Evolutionary conservation across 495 filamentous ascomycete species (phyloP).

Genomic region (Xylaria bambusicola): DNA sequence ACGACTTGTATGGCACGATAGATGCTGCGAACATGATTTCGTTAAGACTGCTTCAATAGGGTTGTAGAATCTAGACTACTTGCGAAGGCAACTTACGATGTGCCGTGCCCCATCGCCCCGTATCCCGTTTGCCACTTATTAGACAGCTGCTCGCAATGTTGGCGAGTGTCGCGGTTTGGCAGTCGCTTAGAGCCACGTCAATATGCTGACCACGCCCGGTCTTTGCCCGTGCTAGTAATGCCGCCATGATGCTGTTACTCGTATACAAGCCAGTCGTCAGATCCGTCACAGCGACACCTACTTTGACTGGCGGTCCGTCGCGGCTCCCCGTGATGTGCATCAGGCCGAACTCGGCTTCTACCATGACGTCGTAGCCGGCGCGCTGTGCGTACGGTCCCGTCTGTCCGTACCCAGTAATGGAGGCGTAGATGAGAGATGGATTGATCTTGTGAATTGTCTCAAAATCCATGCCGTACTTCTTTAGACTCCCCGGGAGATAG

Average conservation of each 20-base stretch:
- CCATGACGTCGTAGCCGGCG: conserved; percentile 98
- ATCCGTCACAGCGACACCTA: conserved; percentile 95
- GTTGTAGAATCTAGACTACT: background rate
- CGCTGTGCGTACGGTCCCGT: conserved; percentile 87
- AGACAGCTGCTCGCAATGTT: conserved; percentile 93
- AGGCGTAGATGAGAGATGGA: conserved; percentile 69
- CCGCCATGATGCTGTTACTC: conserved; percentile 96
- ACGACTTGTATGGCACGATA: conserved; percentile 92
- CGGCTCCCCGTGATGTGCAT: conserved; percentile 96
- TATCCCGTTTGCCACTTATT: conserved; percentile 85
- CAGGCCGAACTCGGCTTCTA: conserved; percentile 94
- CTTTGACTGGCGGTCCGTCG: conserved; percentile 92
- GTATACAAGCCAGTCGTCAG: conserved; percentile 95
- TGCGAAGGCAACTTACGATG: conserved; percentile 83
- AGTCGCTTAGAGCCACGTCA: conserved; percentile 87
- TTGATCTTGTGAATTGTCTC: conserved; percentile 76
- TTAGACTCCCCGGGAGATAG: conserved; percentile 87
- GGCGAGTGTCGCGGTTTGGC: conserved; percentile 86
- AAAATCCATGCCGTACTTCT: conserved; percentile 89
- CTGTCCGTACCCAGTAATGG: conserved; percentile 75
- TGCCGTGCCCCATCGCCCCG: conserved; percentile 90
- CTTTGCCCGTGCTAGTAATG: conserved; percentile 67
- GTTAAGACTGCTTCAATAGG: conserved; percentile 22
- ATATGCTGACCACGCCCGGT: conserved; percentile 78
- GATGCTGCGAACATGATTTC: conserved; percentile 58